These are phyloP conservation scores for Apiotrichum domesticum DNA, from an alignment of 1,284 basidiomycete genomes.

Conservation along the genomic window DNA sequence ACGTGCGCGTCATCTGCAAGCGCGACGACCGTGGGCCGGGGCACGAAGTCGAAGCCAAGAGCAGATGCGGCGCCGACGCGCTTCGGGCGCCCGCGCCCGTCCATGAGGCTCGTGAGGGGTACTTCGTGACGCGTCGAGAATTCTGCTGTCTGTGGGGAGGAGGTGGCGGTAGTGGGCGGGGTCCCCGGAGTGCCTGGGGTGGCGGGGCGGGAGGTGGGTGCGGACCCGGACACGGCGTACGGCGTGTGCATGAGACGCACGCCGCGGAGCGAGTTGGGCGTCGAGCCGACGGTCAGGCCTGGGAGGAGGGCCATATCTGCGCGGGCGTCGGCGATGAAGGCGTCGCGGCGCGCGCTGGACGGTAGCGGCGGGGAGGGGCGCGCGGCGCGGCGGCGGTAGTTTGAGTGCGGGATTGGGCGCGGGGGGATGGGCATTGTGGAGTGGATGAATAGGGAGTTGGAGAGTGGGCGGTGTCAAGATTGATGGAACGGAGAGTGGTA, in stretches of 20 bases:
- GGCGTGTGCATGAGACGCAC: background rate
- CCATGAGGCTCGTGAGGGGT: constrained; percentile 22
- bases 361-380: constrained; percentile 18
- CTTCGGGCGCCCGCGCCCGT: constrained; percentile 32
- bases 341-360: constrained; percentile 18
- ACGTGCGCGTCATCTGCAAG: constrained; percentile 19
- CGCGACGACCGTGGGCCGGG: constrained; percentile 30
- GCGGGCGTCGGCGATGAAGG: constrained; percentile 27
- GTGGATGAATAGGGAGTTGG: background rate
- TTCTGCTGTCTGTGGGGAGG: background rate
- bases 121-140: constrained; percentile 4
- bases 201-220: background rate
- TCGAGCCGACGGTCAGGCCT: background rate
- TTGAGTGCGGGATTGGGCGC: constrained; percentile 25
- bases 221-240: background rate
- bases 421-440: constrained; percentile 34
- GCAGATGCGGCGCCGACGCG: constrained; percentile 35
- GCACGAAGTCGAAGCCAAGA: constrained; percentile 40
- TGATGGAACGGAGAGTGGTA: no score
- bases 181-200: background rate
- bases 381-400: constrained; percentile 9
- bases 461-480: no score
- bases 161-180: background rate
- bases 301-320: constrained; percentile 31
- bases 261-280: constrained; percentile 9